Conservation (phyloP, 352 stramenopile species). For the Pilasporangium apinafurcum region DNA sequence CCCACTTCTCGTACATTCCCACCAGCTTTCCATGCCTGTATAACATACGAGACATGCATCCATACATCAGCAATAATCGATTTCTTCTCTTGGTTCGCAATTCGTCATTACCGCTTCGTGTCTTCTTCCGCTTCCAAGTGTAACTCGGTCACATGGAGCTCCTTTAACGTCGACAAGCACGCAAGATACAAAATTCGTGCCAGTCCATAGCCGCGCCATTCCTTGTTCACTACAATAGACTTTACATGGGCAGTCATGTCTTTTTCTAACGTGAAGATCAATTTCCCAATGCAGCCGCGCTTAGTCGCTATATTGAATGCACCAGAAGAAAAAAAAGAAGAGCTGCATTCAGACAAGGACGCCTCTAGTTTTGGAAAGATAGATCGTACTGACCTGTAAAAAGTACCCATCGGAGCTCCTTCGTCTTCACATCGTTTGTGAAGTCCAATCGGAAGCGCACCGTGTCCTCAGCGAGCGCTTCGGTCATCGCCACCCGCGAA, state of each 20-base stretch:
- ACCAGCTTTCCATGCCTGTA: conserved; percentile 48
- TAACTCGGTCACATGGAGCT: conserved; percentile 44
- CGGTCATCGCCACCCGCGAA: conserved; percentile 23
- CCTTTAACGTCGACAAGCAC: conserved; percentile 51
- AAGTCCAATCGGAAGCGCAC: conserved; percentile 71
- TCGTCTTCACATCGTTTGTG: conserved; percentile 49
- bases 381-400: conserved; percentile 37
- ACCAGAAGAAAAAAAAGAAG: not conserved
- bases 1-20: conserved; percentile 64
- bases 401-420: conserved; percentile 80
- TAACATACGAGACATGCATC: not conserved
- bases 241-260: conserved; percentile 62
- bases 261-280: conserved; percentile 76
- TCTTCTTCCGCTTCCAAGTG: conserved; percentile 67
- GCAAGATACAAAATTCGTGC: conserved; percentile 75
- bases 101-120: conserved; percentile 21
- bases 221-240: conserved; percentile 59
- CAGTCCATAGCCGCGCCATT: conserved; percentile 64
- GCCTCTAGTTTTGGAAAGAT: not conserved
- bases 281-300: conserved; percentile 64
- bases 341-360: not conserved
- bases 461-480: conserved; percentile 26
- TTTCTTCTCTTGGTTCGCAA: not conserved
- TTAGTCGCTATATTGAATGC: conserved; percentile 17
- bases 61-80: not conserved